Evolutionary conservation across 208 protist species (phyloP), one percentile per base, ranked within the genome.

Genomic region (Trypanosoma cruzi): DNA sequence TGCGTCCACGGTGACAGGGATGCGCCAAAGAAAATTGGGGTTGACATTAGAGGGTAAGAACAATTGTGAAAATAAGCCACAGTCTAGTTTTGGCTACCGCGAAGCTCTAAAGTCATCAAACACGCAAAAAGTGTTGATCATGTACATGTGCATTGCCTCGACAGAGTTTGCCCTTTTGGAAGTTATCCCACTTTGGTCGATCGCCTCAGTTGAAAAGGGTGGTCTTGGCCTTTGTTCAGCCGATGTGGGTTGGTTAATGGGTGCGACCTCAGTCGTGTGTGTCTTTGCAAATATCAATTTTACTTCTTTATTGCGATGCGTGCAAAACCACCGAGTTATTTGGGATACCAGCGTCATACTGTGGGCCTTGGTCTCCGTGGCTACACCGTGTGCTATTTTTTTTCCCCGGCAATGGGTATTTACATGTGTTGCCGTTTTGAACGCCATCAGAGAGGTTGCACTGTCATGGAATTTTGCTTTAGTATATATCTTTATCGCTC

Each of bases 121-220:
- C 24, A 67, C 55, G 18, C 68, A 69, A 34, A 32, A 58, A 20
- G 68, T 81, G 7, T 60, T 81, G 26, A 18, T 71, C 20, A 69
- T 69, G 64, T 69, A 69, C 22, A 69, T 69, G 64, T 69, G 64
- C 24, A 69, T 69, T 24, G 29, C 52, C 34, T 69, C 64, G 14
- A 61, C 53, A 53, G 64, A 69, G 53, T 69, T 50, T 52, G 64
- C 64, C 2, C 24, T 69, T n/a, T 36, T 69, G 8, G 72, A 88
- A 64, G 77, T 77, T 8, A 80, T 94, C 31, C 84, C 88, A 18
- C 72, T 94, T 29, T 94, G 88, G 85, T 48, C 72, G 0, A 81
- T 86, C 14, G 77, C 82, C 4, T 48, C 68, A 3, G 24, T 26
- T 13, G 28, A 34, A 29, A 24, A 53, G 7, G 85, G 84, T 24